Conservation (phyloP, 371 early-diverging fungal genomes). For the Mortierella polycephala region DNA sequence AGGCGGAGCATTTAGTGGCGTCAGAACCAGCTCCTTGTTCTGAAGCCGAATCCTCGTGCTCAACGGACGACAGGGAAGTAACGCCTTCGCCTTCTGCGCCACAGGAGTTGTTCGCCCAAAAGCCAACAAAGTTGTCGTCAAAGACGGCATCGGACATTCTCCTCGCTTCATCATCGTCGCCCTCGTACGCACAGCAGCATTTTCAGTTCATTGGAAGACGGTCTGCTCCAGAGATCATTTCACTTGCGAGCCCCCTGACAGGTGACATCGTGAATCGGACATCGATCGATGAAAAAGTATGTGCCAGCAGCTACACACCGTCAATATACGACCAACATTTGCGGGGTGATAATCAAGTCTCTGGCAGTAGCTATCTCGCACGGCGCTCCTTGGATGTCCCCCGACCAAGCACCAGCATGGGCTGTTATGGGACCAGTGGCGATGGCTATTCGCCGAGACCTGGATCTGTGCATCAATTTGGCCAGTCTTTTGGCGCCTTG, state of each 20-base stretch:
- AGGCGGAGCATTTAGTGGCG: background rate
- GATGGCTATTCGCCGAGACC: too few relatives aligned
- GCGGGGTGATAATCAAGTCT: background rate
- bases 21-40: background rate
- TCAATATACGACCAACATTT: background rate
- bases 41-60: background rate
- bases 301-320: conserved; percentile 7
- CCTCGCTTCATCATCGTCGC: background rate
- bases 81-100: too few relatives aligned
- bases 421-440: conserved; percentile 8
- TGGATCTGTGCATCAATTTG: too few relatives aligned
- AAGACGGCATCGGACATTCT: too few relatives aligned
- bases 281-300: background rate
- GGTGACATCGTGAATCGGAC: conserved; percentile 18
- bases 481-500: too few relatives aligned
- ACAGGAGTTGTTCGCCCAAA: too few relatives aligned
- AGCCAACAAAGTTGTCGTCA: too few relatives aligned
- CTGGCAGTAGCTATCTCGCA: background rate
- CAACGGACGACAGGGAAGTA: too few relatives aligned
- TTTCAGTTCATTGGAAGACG: conserved; percentile 14
- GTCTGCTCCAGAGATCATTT: conserved; percentile 26
- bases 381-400: conserved; percentile 17
- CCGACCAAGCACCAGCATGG: conserved; percentile 12
- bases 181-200: background rate
- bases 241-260: conserved; percentile 22